phyloP scores from a whole-genome alignment of 495 filamentous ascomycete genomes.

The Margaritispora aquatica region DNA sequence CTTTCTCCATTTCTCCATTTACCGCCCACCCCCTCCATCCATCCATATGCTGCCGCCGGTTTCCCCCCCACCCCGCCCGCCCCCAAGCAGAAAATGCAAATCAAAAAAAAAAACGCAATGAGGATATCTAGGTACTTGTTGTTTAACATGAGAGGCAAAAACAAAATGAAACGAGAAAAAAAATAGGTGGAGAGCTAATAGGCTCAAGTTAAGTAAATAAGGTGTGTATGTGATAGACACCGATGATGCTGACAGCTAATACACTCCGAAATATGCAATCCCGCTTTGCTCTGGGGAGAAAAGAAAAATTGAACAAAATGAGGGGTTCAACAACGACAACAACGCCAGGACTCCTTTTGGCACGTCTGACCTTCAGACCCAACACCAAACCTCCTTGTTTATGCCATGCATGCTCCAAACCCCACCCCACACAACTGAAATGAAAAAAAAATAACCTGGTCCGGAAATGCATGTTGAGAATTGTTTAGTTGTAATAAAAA shows the following conservation, averaged over 20 bases:
- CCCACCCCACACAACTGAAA: background rate
- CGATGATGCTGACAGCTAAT: no score
- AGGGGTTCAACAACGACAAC: background rate
- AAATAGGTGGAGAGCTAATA: background rate
- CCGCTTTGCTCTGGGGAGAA: background rate
- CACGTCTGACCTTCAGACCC: background rate
- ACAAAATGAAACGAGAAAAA: background rate
- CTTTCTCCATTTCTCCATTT: no score
- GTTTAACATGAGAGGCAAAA: background rate
- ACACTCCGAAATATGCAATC: no score
- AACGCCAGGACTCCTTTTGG: no score
- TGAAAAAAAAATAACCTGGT: background rate
- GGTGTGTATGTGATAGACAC: no score
- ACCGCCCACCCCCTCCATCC: background rate
- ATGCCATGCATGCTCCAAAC: background rate
- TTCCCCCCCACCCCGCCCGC: background rate
- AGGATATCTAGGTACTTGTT: constrained; percentile 3
- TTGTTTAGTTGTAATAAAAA: no score
- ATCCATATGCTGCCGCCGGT: background rate
- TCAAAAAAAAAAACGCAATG: background rate
- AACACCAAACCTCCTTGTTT: background rate
- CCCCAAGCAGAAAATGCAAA: background rate
- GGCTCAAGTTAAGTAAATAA: no score
- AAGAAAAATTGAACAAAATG: no score
- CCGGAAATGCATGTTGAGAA: background rate